Evolutionary conservation across 2,329 filamentous ascomycete genomes (phyloP).

Genomic region (Parafenestella ontariensis): DNA sequence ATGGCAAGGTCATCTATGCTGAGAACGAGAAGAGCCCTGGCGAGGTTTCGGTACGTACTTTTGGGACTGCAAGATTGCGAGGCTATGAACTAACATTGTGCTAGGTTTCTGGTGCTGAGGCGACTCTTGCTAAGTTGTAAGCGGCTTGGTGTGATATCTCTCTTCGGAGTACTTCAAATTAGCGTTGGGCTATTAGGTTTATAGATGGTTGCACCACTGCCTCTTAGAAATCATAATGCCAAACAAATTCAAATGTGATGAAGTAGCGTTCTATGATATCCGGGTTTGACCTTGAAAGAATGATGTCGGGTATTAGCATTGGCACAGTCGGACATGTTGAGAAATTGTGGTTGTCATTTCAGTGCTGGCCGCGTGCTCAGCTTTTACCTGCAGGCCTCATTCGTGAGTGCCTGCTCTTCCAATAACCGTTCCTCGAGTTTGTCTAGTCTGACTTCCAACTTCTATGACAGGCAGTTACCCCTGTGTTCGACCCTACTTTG

Average conservation of each 20-base stretch:
- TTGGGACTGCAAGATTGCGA: neutral
- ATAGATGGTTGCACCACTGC: neutral
- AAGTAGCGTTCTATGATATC: neutral
- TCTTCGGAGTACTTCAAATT: neutral
- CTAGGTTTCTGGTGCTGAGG: conserved; percentile 57
- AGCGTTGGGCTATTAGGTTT: neutral
- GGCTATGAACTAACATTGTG: conserved; percentile 30
- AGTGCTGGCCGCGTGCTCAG: conserved; percentile 19
- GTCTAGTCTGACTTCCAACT: neutral
- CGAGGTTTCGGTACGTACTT: conserved; percentile 52
- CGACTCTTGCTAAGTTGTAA: conserved; percentile 58
- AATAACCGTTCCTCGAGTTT: neutral
- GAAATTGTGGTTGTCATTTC: conserved; percentile 14
- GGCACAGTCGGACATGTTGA: neutral
- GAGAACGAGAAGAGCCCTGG: conserved; percentile 69
- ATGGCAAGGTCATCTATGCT: conserved; percentile 83
- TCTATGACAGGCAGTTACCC: neutral
- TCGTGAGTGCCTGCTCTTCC: neutral
- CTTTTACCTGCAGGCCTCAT: conserved; percentile 10
- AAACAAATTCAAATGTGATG: neutral
- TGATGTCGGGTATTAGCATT: neutral
- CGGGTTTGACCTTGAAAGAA: neutral
- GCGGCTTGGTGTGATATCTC: neutral
- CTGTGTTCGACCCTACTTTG: neutral
- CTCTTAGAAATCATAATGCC: neutral